These are phyloP conservation scores for Triticum monococcum DNA, from an alignment of 176 grass and related monocot species.

Conservation along the genomic window DNA sequence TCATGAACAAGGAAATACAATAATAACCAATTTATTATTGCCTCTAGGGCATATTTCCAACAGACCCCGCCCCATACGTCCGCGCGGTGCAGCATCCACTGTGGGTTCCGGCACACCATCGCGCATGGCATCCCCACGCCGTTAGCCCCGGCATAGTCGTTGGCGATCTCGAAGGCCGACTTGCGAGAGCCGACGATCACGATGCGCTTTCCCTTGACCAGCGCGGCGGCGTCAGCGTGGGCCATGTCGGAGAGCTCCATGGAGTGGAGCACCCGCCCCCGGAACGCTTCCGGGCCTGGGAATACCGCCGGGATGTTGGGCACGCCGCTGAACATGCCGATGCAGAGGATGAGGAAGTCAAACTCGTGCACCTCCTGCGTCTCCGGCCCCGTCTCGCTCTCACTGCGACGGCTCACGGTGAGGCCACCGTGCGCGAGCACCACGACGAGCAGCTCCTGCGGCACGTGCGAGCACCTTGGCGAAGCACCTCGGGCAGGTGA, in stretches of 20 bases:
- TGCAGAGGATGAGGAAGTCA: conserved; percentile 77
- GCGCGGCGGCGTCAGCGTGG: conserved; percentile 27
- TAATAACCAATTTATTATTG: no score
- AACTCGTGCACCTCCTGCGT: conserved; percentile 42
- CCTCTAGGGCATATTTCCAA: no score
- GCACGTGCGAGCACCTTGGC: no score
- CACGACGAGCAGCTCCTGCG: no score
- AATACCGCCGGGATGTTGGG: conserved; percentile 59
- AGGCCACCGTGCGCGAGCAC: background rate
- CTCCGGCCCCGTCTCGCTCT: background rate
- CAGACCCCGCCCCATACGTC: conserved; percentile 31
- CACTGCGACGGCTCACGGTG: conserved; percentile 10
- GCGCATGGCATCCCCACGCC: conserved; percentile 48
- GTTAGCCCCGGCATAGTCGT: conserved; percentile 44
- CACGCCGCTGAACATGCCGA: conserved; percentile 74
- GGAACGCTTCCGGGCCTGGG: conserved; percentile 58
- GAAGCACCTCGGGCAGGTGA: no score
- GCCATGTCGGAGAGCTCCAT: conserved; percentile 53
- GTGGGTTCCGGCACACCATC: conserved; percentile 38
- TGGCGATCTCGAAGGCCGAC: conserved; percentile 36
- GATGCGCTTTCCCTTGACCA: conserved; percentile 48
- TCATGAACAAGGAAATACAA: no score
- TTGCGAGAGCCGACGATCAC: conserved; percentile 46
- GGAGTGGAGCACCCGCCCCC: conserved; percentile 53
- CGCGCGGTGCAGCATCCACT: conserved; percentile 38